Evolutionary conservation across 805 yeast species (phyloP).

Genomic region (Saccharomycopsis sp.): DNA sequence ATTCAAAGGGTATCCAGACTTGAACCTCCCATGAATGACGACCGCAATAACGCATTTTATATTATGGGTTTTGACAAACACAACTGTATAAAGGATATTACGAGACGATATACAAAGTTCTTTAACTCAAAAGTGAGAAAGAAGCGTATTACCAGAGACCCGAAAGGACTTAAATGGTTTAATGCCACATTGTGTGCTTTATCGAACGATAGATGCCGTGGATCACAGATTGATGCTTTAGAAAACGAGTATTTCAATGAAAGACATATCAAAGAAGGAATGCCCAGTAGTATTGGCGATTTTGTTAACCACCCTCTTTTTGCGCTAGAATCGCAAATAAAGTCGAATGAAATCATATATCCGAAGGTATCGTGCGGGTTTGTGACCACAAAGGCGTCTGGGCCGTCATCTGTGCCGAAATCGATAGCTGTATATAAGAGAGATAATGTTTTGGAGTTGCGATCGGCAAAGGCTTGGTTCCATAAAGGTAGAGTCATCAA

Average conservation of each 20-base stretch:
- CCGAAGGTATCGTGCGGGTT: slow-evolving; percentile 74
- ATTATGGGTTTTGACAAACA: slow-evolving; percentile 68
- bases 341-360: slow-evolving; percentile 62
- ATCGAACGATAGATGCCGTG: slow-evolving; percentile 26
- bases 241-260: slow-evolving; percentile 58
- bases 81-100: slow-evolving; percentile 71
- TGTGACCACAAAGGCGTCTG: slow-evolving; percentile 37
- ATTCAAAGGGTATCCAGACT: slow-evolving; percentile 49
- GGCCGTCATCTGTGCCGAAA: slow-evolving; percentile 20
- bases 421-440: slow-evolving; percentile 64
- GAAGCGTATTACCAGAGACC: slow-evolving; percentile 59
- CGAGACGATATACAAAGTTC: slow-evolving; percentile 68
- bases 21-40: slow-evolving; percentile 66
- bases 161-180: slow-evolving; percentile 58
- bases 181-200: slow-evolving; percentile 34
- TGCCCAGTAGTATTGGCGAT: slow-evolving; percentile 79
- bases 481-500: slow-evolving; percentile 70
- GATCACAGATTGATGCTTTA: slow-evolving; percentile 37
- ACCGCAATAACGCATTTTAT: slow-evolving; percentile 57
- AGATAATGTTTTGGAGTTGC: slow-evolving; percentile 51
- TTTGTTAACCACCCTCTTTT: slow-evolving; percentile 83
- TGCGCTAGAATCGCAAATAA: slow-evolving; percentile 70
- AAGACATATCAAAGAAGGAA: slow-evolving; percentile 68
- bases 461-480: slow-evolving; percentile 83
- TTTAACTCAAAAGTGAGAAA: slow-evolving; percentile 72